These are phyloP conservation scores for Xylariaceae sp. DNA, from an alignment of 2,329 filamentous ascomycete species.

Conservation along the genomic window DNA sequence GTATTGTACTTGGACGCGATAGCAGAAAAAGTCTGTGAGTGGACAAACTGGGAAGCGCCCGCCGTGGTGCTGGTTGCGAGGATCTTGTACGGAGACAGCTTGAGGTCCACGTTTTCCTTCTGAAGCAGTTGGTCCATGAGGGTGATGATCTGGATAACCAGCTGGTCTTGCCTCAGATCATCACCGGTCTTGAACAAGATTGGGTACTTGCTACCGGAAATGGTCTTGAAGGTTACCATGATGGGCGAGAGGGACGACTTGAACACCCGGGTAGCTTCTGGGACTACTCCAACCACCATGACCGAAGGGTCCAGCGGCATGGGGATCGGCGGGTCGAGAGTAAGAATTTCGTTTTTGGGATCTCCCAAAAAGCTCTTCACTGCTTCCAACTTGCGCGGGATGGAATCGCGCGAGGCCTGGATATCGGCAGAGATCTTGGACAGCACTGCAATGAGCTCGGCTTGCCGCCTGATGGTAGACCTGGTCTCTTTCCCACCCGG, in stretches of 20 bases:
- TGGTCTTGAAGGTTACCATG: constrained; percentile 82
- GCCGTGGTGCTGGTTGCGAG: constrained; percentile 84
- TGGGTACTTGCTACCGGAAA: constrained; percentile 69
- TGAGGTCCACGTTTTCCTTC: constrained; percentile 93
- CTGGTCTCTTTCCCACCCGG: constrained; percentile 65
- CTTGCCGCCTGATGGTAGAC: constrained; percentile 74
- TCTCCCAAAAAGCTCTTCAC: constrained; percentile 81
- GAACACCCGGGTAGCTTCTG: constrained; percentile 84
- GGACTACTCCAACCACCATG: constrained; percentile 68
- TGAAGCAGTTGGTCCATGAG: constrained; percentile 93
- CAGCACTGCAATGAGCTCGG: constrained; percentile 78
- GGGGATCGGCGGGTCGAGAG: constrained; percentile 78
- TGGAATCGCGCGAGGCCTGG: constrained; percentile 69
- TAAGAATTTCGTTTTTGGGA: constrained; percentile 78
- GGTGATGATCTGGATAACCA: constrained; percentile 94
- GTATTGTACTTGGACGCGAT: constrained; percentile 76
- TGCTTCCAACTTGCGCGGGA: constrained; percentile 72
- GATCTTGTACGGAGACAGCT: constrained; percentile 92
- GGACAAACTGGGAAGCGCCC: constrained; percentile 88
- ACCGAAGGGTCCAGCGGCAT: constrained; percentile 83
- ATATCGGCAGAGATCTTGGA: constrained; percentile 87
- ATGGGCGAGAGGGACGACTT: constrained; percentile 92
- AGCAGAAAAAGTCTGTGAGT: constrained; percentile 73
- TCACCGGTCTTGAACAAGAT: constrained; percentile 98
- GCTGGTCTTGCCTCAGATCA: constrained; percentile 90